Conservation (phyloP, 2,329 filamentous ascomycete genomes). For the Pyrenophora teres region DNA sequence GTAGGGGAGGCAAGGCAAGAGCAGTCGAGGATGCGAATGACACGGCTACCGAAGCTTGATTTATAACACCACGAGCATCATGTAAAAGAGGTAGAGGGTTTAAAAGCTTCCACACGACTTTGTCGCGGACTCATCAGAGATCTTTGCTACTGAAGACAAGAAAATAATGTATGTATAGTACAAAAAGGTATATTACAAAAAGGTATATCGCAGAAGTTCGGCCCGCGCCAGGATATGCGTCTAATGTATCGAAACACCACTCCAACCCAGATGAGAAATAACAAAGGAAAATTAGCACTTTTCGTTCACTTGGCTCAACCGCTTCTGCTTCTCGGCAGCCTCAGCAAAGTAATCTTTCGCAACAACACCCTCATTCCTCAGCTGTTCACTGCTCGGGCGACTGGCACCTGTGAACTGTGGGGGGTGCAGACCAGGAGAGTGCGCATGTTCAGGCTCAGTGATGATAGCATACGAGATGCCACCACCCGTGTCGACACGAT, state of each 20-base stretch:
- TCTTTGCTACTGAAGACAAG: no score
- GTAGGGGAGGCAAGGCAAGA: constrained; percentile 27
- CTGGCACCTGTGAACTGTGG: neutral
- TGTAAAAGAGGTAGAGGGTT: no score
- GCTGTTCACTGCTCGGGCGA: neutral
- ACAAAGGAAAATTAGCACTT: neutral
- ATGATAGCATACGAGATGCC: neutral
- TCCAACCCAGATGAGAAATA: neutral
- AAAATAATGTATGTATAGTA: neutral
- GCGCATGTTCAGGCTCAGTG: neutral
- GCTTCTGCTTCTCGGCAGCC: neutral
- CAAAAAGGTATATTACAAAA: constrained; percentile 3
- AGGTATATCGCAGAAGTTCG: neutral
- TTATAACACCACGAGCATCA: no score
- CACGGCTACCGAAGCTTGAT: constrained; percentile 25
- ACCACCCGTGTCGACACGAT: neutral
- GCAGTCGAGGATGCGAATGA: constrained; percentile 32
- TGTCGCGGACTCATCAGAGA: no score
- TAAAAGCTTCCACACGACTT: no score
- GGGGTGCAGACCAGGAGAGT: neutral
- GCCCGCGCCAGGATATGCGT: neutral
- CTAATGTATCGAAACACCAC: neutral
- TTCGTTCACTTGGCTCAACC: no score
- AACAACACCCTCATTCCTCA: constrained; percentile 5
- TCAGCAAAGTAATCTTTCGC: constrained; percentile 6